A percentile compares a stretch with the other conserved stretches of the same genome.
phyloP scores from a whole-genome alignment of 208 protist species.

The Perkinsela sp. region DNA sequence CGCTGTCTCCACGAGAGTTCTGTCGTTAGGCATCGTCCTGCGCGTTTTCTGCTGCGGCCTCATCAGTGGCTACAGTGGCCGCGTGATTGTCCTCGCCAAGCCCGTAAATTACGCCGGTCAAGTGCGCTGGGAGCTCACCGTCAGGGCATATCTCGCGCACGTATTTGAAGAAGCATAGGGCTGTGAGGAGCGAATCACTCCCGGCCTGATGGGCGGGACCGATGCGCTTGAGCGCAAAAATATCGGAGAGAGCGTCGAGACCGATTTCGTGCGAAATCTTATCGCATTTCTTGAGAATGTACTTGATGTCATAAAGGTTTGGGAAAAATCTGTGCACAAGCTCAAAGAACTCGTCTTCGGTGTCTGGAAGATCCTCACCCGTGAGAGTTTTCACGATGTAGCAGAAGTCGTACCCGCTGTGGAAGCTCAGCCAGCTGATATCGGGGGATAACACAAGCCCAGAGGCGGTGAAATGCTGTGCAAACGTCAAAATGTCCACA shows the following conservation, averaged over 20 bases:
- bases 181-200: conserved; percentile 84
- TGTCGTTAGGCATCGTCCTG: too few species aligned
- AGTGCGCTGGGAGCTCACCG: conserved; percentile 37
- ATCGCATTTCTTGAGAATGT: conserved; percentile 78
- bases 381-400: conserved; percentile 86
- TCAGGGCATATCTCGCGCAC: conserved; percentile 39
- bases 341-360: conserved; percentile 86
- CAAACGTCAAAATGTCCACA: conserved; percentile 84
- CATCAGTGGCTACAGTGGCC: not conserved
- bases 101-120: conserved; percentile 75
- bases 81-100: conserved; percentile 36
- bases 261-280: conserved; percentile 59
- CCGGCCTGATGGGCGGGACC: conserved; percentile 79
- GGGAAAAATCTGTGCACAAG: conserved; percentile 83
- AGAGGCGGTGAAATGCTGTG: conserved; percentile 79
- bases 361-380: conserved; percentile 69
- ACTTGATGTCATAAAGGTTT: conserved; percentile 92
- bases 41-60: too few species aligned
- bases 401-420: conserved; percentile 93
- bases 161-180: conserved; percentile 89
- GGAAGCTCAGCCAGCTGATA: conserved; percentile 91
- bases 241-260: conserved; percentile 80
- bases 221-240: conserved; percentile 64
- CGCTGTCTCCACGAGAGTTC: too few species aligned
- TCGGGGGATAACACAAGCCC: conserved; percentile 80